Percentiles rank a stretch among this genome's conserved stretches.
These are phyloP conservation scores for Candida yuanshanica DNA, from an alignment of 805 yeast species.

Conservation along the genomic window DNA sequence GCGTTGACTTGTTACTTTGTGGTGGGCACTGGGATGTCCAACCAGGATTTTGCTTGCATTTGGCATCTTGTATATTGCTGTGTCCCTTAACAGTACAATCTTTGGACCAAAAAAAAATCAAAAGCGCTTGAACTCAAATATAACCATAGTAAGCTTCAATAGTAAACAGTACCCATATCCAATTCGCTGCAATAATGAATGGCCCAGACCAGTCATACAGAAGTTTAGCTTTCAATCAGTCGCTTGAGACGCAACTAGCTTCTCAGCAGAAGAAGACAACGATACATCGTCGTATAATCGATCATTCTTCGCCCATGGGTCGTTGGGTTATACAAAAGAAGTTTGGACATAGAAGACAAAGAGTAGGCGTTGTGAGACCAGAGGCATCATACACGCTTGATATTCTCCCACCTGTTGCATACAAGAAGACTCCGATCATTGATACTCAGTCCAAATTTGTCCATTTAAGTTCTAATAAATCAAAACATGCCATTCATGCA, in stretches of 20 bases:
- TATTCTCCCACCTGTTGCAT: constrained; percentile 61
- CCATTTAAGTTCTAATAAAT: constrained; percentile 86
- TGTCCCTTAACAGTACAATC: neutral
- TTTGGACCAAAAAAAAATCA: neutral
- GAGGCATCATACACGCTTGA: constrained; percentile 61
- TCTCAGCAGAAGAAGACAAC: constrained; percentile 42
- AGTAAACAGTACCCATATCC: too few relatives aligned
- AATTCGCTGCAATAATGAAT: neutral
- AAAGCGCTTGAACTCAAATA: neutral
- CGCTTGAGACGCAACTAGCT: constrained; percentile 23
- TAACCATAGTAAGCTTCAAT: neutral
- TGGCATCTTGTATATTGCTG: too few relatives aligned
- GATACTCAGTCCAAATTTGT: constrained; percentile 79
- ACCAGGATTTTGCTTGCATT: too few relatives aligned
- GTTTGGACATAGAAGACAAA: constrained; percentile 34
- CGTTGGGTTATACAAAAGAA: constrained; percentile 49
- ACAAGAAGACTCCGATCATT: constrained; percentile 43
- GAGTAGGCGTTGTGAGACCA: constrained; percentile 55
- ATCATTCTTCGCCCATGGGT: constrained; percentile 71
- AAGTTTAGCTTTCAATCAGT: constrained; percentile 16
- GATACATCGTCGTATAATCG: constrained; percentile 64
- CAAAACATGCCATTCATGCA: constrained; percentile 83
- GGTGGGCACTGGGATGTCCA: too few relatives aligned
- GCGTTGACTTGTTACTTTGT: too few relatives aligned
- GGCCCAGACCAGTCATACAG: neutral